A percentile compares a stretch with the other conserved stretches of the same genome.
Conservation (phyloP, 768 basidiomycete species). For the Mycena rosella region DNA sequence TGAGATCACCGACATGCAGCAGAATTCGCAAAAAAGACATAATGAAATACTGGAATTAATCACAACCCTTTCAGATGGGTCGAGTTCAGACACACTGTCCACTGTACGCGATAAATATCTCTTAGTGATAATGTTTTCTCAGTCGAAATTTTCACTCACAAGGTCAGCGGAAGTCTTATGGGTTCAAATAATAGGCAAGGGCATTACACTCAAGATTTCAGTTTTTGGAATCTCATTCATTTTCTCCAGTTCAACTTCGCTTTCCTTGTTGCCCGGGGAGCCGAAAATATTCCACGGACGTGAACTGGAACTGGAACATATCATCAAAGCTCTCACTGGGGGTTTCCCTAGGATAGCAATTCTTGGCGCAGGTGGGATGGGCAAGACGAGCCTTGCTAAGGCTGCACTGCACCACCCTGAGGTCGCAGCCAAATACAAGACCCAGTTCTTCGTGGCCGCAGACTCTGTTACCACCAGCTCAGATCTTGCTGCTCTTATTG, state of each 20-base stretch:
- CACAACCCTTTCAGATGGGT: not conserved
- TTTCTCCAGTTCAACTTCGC: not conserved
- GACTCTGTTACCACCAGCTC: not conserved
- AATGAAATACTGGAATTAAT: not conserved
- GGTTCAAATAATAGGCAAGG: not conserved
- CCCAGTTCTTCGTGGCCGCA: not conserved
- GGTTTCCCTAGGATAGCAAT: not conserved
- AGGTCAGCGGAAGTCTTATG: not conserved
- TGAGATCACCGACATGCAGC: not conserved
- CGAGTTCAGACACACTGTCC: not conserved
- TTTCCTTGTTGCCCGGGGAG: not conserved
- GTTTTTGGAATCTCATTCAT: not conserved
- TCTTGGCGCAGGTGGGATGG: not conserved
- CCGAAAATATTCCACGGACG: slow-evolving; percentile 1
- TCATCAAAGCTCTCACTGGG: not conserved
- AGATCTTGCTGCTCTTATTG: slow-evolving; percentile 8
- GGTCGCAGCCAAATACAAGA: not conserved
- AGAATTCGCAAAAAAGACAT: not conserved
- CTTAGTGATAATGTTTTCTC: too few relatives aligned
- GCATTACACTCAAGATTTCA: not conserved
- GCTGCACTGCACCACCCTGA: not conserved
- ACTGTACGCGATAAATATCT: not conserved
- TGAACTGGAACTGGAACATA: not conserved
- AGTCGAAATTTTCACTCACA: not conserved
- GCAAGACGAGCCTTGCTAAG: slow-evolving; percentile 4